A percentile compares a stretch with the other conserved stretches of the same genome.
phyloP scores from a whole-genome alignment of 306 rosid species.

The Dryas drummondii region DNA sequence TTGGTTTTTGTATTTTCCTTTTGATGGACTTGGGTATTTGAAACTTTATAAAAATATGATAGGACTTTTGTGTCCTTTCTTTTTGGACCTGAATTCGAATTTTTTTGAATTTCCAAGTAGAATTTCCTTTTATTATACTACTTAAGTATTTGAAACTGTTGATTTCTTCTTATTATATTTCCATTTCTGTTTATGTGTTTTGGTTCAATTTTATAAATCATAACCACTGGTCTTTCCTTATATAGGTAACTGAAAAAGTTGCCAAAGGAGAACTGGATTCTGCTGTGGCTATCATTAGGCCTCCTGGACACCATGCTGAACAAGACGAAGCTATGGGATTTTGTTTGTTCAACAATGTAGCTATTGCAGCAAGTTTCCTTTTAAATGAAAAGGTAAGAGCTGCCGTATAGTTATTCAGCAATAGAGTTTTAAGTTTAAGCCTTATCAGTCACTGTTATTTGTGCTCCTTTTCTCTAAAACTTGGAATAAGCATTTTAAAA shows the following conservation, averaged over 20 bases:
- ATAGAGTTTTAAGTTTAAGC: constrained; percentile 12
- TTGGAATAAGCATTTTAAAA: background rate
- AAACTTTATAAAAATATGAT: too few species aligned
- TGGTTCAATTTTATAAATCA: constrained; percentile 6
- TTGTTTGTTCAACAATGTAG: constrained; percentile 90
- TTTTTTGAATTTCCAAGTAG: background rate
- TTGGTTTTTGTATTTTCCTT: background rate
- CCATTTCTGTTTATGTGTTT: background rate
- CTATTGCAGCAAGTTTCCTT: constrained; percentile 66
- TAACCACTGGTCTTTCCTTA: constrained; percentile 30
- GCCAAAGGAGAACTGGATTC: constrained; percentile 78
- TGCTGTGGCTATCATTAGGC: constrained; percentile 85
- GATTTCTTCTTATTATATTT: background rate
- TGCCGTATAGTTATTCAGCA: constrained; percentile 2
- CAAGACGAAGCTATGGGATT: constrained; percentile 83
- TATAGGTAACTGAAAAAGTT: constrained; percentile 67
- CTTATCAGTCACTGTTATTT: background rate
- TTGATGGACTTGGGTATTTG: too few species aligned
- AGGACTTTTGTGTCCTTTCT: too few species aligned
- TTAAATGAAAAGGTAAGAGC: constrained; percentile 67
- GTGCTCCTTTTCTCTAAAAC: background rate
- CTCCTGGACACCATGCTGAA: constrained; percentile 99
- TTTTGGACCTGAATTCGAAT: background rate
- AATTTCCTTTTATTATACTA: background rate
- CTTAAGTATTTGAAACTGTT: background rate